A percentile compares a stretch with the other conserved stretches of the same genome.
phyloP scores from a whole-genome alignment of 164 flowering plant genomes.

The Liquidambar formosana region DNA sequence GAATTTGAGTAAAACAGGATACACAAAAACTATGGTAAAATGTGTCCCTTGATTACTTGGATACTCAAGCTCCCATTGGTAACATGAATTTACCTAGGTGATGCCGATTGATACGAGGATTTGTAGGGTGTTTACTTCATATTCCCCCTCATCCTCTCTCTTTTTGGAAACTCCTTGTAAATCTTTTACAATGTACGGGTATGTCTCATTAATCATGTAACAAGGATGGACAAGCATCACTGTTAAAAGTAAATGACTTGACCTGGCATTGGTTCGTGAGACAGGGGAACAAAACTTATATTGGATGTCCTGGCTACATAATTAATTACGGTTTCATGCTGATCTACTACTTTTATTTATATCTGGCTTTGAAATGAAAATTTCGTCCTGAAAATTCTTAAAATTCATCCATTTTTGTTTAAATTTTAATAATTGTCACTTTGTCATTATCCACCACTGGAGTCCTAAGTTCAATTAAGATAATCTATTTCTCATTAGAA shows the following conservation, averaged over 20 bases:
- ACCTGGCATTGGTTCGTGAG: neutral
- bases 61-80: no score
- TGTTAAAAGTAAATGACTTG: neutral
- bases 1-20: neutral
- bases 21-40: no score
- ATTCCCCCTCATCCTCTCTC: neutral
- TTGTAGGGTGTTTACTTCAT: neutral
- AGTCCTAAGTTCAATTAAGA: no score
- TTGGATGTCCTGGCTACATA: no score
- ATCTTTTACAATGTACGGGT: neutral
- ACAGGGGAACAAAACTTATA: no score
- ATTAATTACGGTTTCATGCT: neutral
- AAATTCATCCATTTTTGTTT: no score
- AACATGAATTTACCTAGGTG: neutral
- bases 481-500: no score
- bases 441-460: no score
- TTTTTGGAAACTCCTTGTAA: neutral
- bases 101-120: neutral
- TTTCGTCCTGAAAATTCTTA: no score
- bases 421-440: neutral
- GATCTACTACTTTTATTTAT: neutral
- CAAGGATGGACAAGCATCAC: neutral
- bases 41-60: no score
- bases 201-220: neutral
- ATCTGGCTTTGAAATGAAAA: neutral